Base-by-base conservation (phyloP, 495 filamentous ascomycete genomes). In the Penicillium dipodomyicola region DNA sequence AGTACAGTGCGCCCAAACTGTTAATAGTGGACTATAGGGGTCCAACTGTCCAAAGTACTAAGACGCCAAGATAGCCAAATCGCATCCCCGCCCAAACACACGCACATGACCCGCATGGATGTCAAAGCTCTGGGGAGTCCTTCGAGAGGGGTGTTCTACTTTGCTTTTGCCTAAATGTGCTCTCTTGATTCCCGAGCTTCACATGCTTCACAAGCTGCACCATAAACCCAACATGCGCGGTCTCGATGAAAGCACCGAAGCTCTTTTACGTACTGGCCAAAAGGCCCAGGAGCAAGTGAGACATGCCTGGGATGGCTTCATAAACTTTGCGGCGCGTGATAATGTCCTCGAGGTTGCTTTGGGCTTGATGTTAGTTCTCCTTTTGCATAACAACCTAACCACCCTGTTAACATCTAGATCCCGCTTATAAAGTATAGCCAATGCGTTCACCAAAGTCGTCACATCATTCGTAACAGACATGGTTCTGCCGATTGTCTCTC, bases 281-380 rank as follows among this genome's bases (percentile, higher is more conserved):
- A 65, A 67, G n/a, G 71, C 69, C 22, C 54, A 65, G 43, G 63
- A 68, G 20, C 68, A 63, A 46, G 63, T 75, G 14, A 73, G 67
- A 41, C 73, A 76, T 53, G 61, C 82, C 48, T 85, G 81, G 74
- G 67, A 78, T 20, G 82, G 84, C 30, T 91, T 91, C 69, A 66
- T 84, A 27, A 85, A 87, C 52, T 91, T 88, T 57, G 87, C 86
- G 7, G 80, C 88, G 27, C 80, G 84, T 46, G 87, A 88, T 54
- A 91, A 91, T 57, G 86, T 91, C 32, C 78, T 91, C 25, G 85
- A 89, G 65, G 86, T 91, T 42, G 87, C 87, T 14, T 82, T 89
- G 43, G 87, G 87, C 60, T 76, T 91, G 70, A 90, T 91, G 85
- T 87, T 60, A 65, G n/a, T 33, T 10, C 12, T 44, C 19, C 22